Conservation (phyloP, 2,329 filamentous ascomycete genomes). For the Penicillium sp. region DNA sequence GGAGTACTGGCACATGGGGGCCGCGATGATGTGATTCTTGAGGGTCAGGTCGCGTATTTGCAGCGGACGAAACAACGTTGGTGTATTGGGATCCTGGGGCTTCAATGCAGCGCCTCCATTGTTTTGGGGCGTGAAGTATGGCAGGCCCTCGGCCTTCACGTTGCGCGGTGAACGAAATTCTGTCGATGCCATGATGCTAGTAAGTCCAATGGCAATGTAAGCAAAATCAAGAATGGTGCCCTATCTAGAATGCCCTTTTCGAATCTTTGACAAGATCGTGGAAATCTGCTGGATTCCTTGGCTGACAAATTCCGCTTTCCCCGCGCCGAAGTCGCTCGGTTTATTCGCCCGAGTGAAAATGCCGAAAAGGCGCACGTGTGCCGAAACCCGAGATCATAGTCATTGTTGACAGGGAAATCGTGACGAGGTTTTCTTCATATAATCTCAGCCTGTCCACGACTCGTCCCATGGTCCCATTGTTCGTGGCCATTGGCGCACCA, state of each 20-base stretch:
- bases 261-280: too few relatives aligned
- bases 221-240: not conserved
- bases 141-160: constrained; percentile 23
- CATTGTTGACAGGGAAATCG: too few relatives aligned
- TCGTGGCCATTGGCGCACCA: too few relatives aligned
- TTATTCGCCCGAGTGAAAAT: not conserved
- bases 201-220: not conserved
- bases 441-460: constrained; percentile 15
- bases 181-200: constrained; percentile 7
- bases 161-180: constrained; percentile 10
- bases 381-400: not conserved
- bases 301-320: not conserved
- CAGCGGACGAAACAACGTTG: constrained; percentile 55
- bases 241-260: not conserved
- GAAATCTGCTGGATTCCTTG: not conserved
- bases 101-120: constrained; percentile 35
- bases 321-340: not conserved
- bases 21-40: constrained; percentile 60
- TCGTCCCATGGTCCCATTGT: constrained; percentile 23
- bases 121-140: constrained; percentile 38
- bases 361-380: too few relatives aligned
- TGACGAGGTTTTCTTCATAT: not conserved
- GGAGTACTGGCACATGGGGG: constrained; percentile 62
- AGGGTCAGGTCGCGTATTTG: constrained; percentile 53
- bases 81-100: constrained; percentile 34